These are phyloP conservation scores for Ceratobasidium sp. DNA, from an alignment of 1,284 basidiomycete genomes.

Conservation along the genomic window DNA sequence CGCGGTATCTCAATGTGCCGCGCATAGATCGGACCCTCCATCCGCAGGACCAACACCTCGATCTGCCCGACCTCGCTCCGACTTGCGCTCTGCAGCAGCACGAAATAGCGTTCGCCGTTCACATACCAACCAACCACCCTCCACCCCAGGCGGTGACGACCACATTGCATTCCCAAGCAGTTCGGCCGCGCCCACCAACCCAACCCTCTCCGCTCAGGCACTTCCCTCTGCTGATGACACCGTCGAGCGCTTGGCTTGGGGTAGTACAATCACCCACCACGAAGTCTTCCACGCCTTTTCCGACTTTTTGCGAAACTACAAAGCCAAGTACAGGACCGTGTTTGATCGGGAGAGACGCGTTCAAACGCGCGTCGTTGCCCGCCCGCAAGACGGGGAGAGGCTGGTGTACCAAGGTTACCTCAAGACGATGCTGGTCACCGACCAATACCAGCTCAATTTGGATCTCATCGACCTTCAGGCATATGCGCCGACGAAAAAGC, in stretches of 20 bases:
- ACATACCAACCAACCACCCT: conserved; percentile 51
- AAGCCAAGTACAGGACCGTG: conserved; percentile 86
- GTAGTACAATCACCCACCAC: conserved; percentile 89
- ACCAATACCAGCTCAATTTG: conserved; percentile 91
- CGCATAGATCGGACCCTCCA: conserved; percentile 22
- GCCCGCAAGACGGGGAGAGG: conserved; percentile 71
- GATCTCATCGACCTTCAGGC: conserved; percentile 89
- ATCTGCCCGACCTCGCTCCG: conserved; percentile 55
- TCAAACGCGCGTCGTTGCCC: conserved; percentile 60
- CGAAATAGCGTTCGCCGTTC: conserved; percentile 46
- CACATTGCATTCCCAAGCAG: conserved; percentile 42
- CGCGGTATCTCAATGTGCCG: conserved; percentile 31
- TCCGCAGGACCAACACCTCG: conserved; percentile 58
- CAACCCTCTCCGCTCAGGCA: conserved; percentile 65
- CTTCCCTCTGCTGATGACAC: conserved; percentile 73
- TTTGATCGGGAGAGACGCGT: conserved; percentile 73
- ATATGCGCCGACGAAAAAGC: conserved; percentile 83
- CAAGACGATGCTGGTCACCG: conserved; percentile 85
- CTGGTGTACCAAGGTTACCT: conserved; percentile 84
- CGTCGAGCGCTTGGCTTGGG: conserved; percentile 85
- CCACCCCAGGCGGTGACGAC: conserved; percentile 61
- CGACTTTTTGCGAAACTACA: conserved; percentile 90
- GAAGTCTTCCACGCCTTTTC: conserved; percentile 92
- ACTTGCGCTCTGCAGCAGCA: conserved; percentile 51
- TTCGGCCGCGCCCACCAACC: conserved; percentile 64